Percentiles rank a stretch among this genome's conserved stretches.
These are phyloP conservation scores for Aureobasidium zeae DNA, from an alignment of 2,329 filamentous ascomycete species.

Conservation along the genomic window DNA sequence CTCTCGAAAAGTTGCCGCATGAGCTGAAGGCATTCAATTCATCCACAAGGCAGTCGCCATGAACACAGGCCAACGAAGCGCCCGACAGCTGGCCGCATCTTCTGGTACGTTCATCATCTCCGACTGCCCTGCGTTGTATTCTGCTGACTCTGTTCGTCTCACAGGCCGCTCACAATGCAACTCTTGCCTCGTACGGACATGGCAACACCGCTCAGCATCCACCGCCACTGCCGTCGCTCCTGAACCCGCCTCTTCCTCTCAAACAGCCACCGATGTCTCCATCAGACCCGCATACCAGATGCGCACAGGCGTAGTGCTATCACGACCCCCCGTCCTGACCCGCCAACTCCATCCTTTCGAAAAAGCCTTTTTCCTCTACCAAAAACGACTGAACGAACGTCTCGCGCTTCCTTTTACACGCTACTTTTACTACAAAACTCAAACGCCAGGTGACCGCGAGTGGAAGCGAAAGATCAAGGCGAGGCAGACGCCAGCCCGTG, in stretches of 20 bases:
- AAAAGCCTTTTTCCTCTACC: slow-evolving; percentile 90
- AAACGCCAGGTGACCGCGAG: slow-evolving; percentile 73
- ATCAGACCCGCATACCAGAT: slow-evolving; percentile 42
- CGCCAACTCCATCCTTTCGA: slow-evolving; percentile 79
- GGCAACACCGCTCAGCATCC: slow-evolving; percentile 29
- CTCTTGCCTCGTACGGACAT: slow-evolving; percentile 36
- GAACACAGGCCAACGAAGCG: slow-evolving; percentile 38
- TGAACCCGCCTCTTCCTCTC: slow-evolving; percentile 24
- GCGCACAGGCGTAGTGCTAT: slow-evolving; percentile 66
- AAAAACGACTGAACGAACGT: slow-evolving; percentile 91
- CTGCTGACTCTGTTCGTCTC: too few species aligned
- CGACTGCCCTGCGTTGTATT: too few species aligned
- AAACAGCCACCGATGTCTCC: slow-evolving; percentile 28
- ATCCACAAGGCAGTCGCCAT: slow-evolving; percentile 23
- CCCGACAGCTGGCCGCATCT: slow-evolving; percentile 34
- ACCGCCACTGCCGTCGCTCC: slow-evolving; percentile 27
- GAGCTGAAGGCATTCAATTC: background rate
- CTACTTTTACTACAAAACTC: slow-evolving; percentile 90
- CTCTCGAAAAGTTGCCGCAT: slow-evolving; percentile 13
- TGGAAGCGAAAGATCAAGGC: slow-evolving; percentile 80
- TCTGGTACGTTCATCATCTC: slow-evolving; percentile 33
- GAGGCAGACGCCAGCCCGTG: slow-evolving; percentile 67
- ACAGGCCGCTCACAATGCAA: slow-evolving; percentile 36
- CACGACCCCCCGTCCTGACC: slow-evolving; percentile 79
- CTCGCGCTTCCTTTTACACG: slow-evolving; percentile 77